Base-by-base conservation (phyloP, 192 early-diverging fungal species). In the Podila minutissima region DNA sequence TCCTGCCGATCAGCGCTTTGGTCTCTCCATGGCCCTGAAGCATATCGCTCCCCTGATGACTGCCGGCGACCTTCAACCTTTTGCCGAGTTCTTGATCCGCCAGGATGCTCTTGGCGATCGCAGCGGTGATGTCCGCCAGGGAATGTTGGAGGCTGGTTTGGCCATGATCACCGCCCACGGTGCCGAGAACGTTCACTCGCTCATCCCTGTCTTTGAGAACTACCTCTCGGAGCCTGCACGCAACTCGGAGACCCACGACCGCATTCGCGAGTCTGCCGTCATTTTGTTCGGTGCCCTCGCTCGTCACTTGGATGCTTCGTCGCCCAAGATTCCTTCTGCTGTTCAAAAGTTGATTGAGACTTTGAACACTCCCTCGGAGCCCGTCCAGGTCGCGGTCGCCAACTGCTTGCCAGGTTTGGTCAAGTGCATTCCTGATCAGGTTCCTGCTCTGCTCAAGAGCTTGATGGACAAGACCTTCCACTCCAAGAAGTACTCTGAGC, bases 331-430 rank as follows among this genome's bases (percentile, higher is more conserved):
- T 35, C 89, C 89, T 8, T 89, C 88, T 2, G 94, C 96, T 49
- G 93, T 99, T 8, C 90, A 93, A 35, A 96, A 93, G 69, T 84
- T 99, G 35, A 86, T 99, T 26, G 95, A 93, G 15, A 94, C 98
- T 13, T 86, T 99, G 55, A 86, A 91, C 32, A 99, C 97, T 22
- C 98, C 98, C 12, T 94, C 96, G 0, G 98, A 99, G 84, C 69
- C 92, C 19, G 98, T 99, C 31, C 98, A 99, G 85, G 88, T 91
- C 41, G 96, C 97, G 9, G 97, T 99, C 32, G 87, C 93, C 13
- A 93, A 97, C 75, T 99, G 98, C 74, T 86, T 99, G 67, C 96
- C 97, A n/a, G 91, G 93, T 19, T 84, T 99, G 51, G 87, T 95
- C 62, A 97, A 96, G 83, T 87, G 87, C 59, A 86, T 93, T 67